Base-by-base conservation (phyloP, 352 stramenopile genomes). In the Phytophthora litchii region DNA sequence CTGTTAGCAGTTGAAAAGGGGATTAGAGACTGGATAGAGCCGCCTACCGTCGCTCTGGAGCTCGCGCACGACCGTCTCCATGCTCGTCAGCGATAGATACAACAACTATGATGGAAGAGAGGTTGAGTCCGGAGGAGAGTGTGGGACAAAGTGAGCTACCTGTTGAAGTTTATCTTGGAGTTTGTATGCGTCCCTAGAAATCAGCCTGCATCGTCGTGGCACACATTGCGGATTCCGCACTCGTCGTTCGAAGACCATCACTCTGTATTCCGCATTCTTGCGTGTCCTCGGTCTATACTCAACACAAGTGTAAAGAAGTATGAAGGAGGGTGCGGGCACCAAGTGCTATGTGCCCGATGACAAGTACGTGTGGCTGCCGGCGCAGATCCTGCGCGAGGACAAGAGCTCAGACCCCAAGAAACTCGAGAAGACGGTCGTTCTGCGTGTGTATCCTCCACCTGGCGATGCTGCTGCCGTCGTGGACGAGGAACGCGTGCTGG, bases 271-370 rank as follows among this genome's bases (percentile, higher is more conserved):
- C 45, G 54, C 52, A 60, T 40, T 36, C 34, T 29, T 14, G 12
- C 4, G 17, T 3, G 17, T 36, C 41, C 21, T 11, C 16, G 14
- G 42, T 43, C 27, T 5, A 36, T 46, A 38, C n/a, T 41, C 25
- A 48, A 21, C 10, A 5, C 41, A 38, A 48, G 44, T 47, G 32
- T 31, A 54, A 37, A 67, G 60, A 44, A 20, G 32, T 6, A 64
- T 54, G 46, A 66, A 67, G 43, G 69, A 84, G 27, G 64, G 64
- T 14, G 70, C 60, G 23, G 85, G 85, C 58, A 70, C 74, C 49
- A 90, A 90, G 61, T 93, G 84, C 76, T 95, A 91, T 56, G 85
- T 94, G 40, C 86, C 84, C 6, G 86, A 95, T 27, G 80, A 89
- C 14, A 72, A 67, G 21, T 79, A 79, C 50, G 78, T 95, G 35